Evolutionary conservation across 306 rosid species (phyloP), one percentile per base, ranked within the genome.

Genomic region (Rubus idaeus): DNA sequence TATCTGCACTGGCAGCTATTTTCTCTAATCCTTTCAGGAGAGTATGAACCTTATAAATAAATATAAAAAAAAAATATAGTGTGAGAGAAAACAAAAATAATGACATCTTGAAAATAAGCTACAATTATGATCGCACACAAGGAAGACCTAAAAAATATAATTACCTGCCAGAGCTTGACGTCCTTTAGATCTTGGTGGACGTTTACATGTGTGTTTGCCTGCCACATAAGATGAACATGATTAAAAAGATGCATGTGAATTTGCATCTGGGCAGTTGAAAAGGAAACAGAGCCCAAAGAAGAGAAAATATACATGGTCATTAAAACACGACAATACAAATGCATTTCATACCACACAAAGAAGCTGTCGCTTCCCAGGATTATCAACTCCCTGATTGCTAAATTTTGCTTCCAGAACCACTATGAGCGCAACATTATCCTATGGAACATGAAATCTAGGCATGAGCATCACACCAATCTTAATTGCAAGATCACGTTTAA

Each of bases 111-210:
- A 21, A 45, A 73, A 20, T 45, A 8, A 30, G n/a, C 42, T 70
- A 70, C 44, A 74, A 35, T 72, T 76, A 74, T 21, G 71, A 50
- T 30, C 21, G 14, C 35, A 30, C 35, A 44, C 2, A 68, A 60
- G 73, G 71, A 78, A 78, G 65, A 80, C 37, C 52, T 63, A 68
- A 82, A 20, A 56, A 69, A 77, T 42, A 44, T 23, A 52, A 74
- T 81, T 84, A 95, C 99, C 96, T 95, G 99, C 99, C 99, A 95
- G 76, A 95, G 96, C 85, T 89, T 95, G 78, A 95, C 99, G 77
- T 95, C 98, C 80, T 87, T 95, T 64, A 89, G 86, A 72, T 92
- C 99, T 42, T 88, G 97, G 58, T 85, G 88, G 63, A 91, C 97
- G 5, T 90, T 91, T 55, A 95, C 91, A 73, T 95, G 97, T 1